Evolutionary conservation across 805 yeast genomes (phyloP).

Genomic region (Wickerhamomyces rabaulensis): DNA sequence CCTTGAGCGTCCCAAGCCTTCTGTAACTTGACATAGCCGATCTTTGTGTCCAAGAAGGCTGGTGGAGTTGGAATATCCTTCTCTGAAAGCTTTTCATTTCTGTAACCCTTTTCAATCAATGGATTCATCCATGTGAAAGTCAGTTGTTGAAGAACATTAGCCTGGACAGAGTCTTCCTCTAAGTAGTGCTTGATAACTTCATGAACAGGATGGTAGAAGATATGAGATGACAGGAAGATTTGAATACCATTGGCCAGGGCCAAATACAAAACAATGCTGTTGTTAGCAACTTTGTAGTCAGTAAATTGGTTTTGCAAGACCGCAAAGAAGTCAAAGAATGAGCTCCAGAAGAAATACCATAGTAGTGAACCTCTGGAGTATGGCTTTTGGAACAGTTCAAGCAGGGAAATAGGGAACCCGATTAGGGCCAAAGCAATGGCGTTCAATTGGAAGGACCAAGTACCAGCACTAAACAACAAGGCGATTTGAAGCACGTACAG

Average conservation of each 20-base stretch:
- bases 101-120: slow-evolving; percentile 73
- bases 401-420: slow-evolving; percentile 37
- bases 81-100: slow-evolving; percentile 39
- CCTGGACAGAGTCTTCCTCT: slow-evolving; percentile 43
- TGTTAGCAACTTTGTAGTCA: slow-evolving; percentile 16
- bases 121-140: slow-evolving; percentile 91
- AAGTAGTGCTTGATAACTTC: slow-evolving; percentile 31
- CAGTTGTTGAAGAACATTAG: slow-evolving; percentile 68
- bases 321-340: slow-evolving; percentile 41
- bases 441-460: slow-evolving; percentile 8
- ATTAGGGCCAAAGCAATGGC: slow-evolving; percentile 17
- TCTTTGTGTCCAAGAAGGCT: slow-evolving; percentile 49
- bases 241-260: slow-evolving; percentile 25
- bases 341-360: slow-evolving; percentile 65
- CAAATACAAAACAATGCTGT: slow-evolving; percentile 25
- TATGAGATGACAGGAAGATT: slow-evolving; percentile 28
- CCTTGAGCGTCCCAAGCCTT: slow-evolving; percentile 56
- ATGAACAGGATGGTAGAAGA: slow-evolving; percentile 33
- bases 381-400: slow-evolving; percentile 37
- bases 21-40: slow-evolving; percentile 45
- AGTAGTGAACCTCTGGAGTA: slow-evolving; percentile 65
- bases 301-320: slow-evolving; percentile 34
- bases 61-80: slow-evolving; percentile 82
- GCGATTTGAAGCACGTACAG: slow-evolving; percentile 9
- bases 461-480: slow-evolving; percentile 1